Conservation (phyloP, 208 protist species). For the Crithidia bombi region DNA sequence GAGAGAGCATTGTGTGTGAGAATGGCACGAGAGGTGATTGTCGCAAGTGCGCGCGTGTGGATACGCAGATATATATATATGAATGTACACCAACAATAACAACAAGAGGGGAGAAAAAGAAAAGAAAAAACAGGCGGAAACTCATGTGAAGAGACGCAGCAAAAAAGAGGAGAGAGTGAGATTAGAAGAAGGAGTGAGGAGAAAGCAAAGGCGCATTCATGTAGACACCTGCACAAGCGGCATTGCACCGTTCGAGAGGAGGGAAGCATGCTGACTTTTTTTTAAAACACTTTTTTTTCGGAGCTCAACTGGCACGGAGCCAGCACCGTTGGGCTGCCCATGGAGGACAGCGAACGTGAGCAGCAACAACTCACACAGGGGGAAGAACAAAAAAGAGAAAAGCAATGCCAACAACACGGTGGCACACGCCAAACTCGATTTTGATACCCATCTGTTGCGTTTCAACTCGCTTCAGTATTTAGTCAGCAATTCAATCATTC, state of each 20-base stretch:
- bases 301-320: background rate
- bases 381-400: constrained; percentile 2
- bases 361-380: background rate
- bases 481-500: too few species aligned
- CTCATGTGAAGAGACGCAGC: background rate
- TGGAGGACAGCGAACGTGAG: background rate
- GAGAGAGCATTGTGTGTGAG: too few species aligned
- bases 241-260: too few species aligned
- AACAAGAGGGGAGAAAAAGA: background rate
- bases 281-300: too few species aligned
- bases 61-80: constrained; percentile 3
- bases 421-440: background rate
- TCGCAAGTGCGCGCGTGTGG: too few species aligned
- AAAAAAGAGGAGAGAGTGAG: too few species aligned
- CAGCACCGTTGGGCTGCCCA: background rate
- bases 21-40: too few species aligned
- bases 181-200: too few species aligned
- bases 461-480: background rate
- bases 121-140: constrained; percentile 1
- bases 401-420: background rate
- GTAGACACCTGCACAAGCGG: too few species aligned
- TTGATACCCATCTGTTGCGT: background rate
- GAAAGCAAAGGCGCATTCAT: too few species aligned
- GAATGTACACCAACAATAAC: background rate
- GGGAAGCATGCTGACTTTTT: too few species aligned